Evolutionary conservation across 306 rosid species (phyloP).

Genomic region (Fragaria vesca): DNA sequence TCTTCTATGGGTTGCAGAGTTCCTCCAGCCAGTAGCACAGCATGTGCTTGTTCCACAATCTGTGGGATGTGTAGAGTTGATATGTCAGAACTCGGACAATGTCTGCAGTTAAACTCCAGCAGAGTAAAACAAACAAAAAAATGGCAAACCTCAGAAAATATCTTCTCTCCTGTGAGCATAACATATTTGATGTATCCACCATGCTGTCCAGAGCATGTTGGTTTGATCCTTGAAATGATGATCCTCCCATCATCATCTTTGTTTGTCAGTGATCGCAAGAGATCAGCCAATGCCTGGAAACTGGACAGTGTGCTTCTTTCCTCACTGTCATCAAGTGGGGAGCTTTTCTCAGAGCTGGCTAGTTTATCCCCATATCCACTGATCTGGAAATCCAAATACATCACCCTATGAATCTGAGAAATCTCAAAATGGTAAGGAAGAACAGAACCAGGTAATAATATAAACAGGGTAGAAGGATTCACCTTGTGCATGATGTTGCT

Average conservation of each 20-base stretch:
- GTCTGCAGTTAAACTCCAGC: constrained; percentile 5
- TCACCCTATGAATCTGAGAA: constrained; percentile 17
- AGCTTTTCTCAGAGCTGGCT: constrained; percentile 38
- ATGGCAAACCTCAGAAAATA: constrained; percentile 80
- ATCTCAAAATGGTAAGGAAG: constrained; percentile 4
- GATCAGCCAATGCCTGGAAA: constrained; percentile 70
- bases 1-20: constrained; percentile 95
- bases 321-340: constrained; percentile 34
- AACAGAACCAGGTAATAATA: constrained; percentile 19
- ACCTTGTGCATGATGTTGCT: constrained; percentile 98
- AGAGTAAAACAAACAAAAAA: constrained; percentile 22
- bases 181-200: constrained; percentile 81
- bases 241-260: constrained; percentile 81
- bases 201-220: constrained; percentile 39
- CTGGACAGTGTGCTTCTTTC: constrained; percentile 74
- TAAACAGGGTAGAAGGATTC: constrained; percentile 24
- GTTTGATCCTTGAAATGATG: constrained; percentile 63
- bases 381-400: constrained; percentile 54
- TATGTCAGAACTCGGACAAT: constrained; percentile 21
- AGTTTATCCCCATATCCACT: constrained; percentile 74
- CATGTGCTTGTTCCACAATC: constrained; percentile 86
- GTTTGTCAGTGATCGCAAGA: constrained; percentile 69
- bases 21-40: constrained; percentile 86
- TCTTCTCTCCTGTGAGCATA: constrained; percentile 87
- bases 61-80: constrained; percentile 38